Evolutionary conservation across 139 green algal species (phyloP), one percentile per base, ranked within the genome.

Genomic region (Chlorella sp.): DNA sequence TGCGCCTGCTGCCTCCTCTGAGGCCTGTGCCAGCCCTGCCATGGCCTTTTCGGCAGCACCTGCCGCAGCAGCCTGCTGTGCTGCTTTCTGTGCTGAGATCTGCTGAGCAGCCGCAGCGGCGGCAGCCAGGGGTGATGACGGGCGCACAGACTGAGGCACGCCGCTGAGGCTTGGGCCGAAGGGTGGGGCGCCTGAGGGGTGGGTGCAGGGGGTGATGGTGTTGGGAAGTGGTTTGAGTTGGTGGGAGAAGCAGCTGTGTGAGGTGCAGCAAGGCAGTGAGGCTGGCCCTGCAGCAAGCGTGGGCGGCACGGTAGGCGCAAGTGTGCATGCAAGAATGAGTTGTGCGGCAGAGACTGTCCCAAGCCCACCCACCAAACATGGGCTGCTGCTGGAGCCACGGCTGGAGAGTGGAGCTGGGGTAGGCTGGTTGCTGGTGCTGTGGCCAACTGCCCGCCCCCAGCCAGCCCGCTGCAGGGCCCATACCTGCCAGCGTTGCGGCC

Each of bases 31-130:
- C 34, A 75, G 21, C 6, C 36, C 69, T 0, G 28, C 28, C 15
- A 51, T 28, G 44, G 72, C 72, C 47, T 44, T 51, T 47, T 41
- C n/a, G 2, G 28, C n/a, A 4, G 51, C 32, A 23, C 23, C 55
- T 15, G 55, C 74, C 1, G 74, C 74, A 3, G 23, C 32, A 23
- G 67, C 55, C 21, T 51, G 51, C 55, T 39, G 21, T 18, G 34
- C 34, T 4, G 34, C 34, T 71, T 87, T 87, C 32, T 80, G 68
- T 1, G 32, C 68, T 25, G 82, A 72, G 12, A 56, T 4, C 38
- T 87, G 70, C 68, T 87, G 47, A 0, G 71, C 70, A 0, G 65
- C 69, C 11, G 55, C 82, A 0, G 71, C 71, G 0, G 74, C 41
- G 26, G 82, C 44, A 6, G 44, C 47, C 44, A 79, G 55, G 4